Evolutionary conservation across 2,329 filamentous ascomycete species (phyloP).

Genomic region (Cercospora citrullina): DNA sequence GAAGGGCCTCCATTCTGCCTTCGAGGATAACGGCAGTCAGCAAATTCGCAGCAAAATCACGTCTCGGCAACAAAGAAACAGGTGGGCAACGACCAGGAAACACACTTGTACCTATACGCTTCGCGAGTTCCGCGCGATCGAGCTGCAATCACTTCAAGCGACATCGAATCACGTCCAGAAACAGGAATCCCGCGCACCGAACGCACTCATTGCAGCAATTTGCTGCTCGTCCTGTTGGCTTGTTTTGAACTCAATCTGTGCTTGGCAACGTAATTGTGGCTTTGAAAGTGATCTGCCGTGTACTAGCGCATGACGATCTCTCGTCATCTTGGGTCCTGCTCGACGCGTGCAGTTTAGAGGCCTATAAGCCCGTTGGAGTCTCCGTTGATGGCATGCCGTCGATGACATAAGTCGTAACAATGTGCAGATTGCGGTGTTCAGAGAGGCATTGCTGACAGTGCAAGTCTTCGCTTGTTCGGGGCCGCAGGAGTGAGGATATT

Average conservation of each 20-base stretch:
- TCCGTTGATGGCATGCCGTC: background rate
- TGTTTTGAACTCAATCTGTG: background rate
- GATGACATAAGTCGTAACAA: background rate
- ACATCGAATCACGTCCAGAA: background rate
- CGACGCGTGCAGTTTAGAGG: background rate
- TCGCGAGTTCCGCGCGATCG: background rate
- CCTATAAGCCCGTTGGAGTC: background rate
- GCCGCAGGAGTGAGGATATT: background rate
- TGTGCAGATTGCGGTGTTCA: background rate
- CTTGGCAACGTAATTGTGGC: slow-evolving; percentile 9
- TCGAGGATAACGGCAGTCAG: background rate
- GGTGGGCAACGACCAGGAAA: background rate
- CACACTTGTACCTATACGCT: slow-evolving; percentile 2
- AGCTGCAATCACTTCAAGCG: background rate
- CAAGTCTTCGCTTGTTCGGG: background rate
- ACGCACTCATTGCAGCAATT: background rate
- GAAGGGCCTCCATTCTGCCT: background rate
- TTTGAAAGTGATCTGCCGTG: background rate
- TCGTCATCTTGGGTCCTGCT: background rate
- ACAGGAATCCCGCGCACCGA: background rate
- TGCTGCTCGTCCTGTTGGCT: background rate
- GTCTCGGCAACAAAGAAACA: background rate
- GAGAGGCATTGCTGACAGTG: background rate
- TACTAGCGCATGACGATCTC: background rate
- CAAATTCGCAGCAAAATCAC: background rate